Base-by-base conservation (phyloP, 2,329 filamentous ascomycete species). In the Fusarium pininemorale region DNA sequence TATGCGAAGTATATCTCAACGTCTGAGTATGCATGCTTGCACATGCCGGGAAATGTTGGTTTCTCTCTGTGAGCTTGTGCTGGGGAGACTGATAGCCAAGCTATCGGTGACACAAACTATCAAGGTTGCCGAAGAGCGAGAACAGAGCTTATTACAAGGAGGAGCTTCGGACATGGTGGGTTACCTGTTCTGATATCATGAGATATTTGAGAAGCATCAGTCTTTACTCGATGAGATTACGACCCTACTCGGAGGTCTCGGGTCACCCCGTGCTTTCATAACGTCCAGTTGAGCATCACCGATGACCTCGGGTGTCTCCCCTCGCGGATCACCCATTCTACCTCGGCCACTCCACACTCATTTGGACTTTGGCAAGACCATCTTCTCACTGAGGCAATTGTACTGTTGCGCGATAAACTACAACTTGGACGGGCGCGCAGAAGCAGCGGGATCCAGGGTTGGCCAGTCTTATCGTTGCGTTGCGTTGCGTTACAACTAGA, bases 1-100 rank as follows among this genome's bases (percentile, higher is more conserved):
- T 67, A 70, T 63, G 56, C 53, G 50, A 67, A 54, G 61, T 68
- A 66, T 73, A 70, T 64, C 57, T 59, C 53, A 50, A 71, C 62
- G 61, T 70, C 45, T 30, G 45, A 48, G 45, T 32, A 61, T 66
- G 66, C 51, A 55, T 65, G 53, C 70, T 69, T 76, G 55, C 66
- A 73, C 37, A 59, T 57, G 53, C 56, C 64, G 54, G 54, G 62
- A 42, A 53, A 61, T 54, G 54, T 63, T 67, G 48, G 28, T 55
- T 73, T 53, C 45, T 22, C 30, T 16, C 38, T 41, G 28, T 18
- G 42, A 57, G 42, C 56, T 41, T 48, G 45, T 38, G 32, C 32
- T 61, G 39, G 47, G 57, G 41, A 38, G 45, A 35, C 24, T 39
- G 32, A 39, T 45, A 24, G 55, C 24, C 35, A 51, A 24, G 44